Percentiles rank a stretch among this genome's conserved stretches.
Conservation (phyloP, 805 yeast species). For the Candida golubevii region DNA sequence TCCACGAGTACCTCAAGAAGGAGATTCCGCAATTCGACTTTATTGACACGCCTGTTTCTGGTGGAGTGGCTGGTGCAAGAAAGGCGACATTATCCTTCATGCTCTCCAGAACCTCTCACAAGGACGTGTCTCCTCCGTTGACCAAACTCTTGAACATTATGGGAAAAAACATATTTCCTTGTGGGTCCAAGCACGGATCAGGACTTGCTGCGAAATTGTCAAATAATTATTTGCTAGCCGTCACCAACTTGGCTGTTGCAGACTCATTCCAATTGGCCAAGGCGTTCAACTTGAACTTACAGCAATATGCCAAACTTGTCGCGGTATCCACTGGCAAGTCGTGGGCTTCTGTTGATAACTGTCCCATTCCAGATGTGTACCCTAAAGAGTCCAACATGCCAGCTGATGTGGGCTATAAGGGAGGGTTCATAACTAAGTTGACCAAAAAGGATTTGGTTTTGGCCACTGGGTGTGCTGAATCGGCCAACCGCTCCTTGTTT, state of each 20-base stretch:
- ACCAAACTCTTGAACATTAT: conserved; percentile 31
- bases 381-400: conserved; percentile 39
- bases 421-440: conserved; percentile 48
- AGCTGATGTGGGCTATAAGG: conserved; percentile 40
- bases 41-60: conserved; percentile 54
- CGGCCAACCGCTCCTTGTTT: conserved; percentile 32
- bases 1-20: conserved; percentile 32
- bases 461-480: conserved; percentile 36
- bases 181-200: conserved; percentile 45
- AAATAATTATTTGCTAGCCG: conserved; percentile 50
- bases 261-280: conserved; percentile 53
- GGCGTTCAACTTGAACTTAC: conserved; percentile 44
- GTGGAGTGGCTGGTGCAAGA: conserved; percentile 52
- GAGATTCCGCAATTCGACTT: conserved; percentile 38
- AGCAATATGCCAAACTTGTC: conserved; percentile 45
- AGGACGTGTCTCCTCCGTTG: conserved; percentile 29
- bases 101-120: conserved; percentile 38
- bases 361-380: conserved; percentile 48
- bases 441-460: conserved; percentile 42
- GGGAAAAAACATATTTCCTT: conserved; percentile 48
- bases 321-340: conserved; percentile 50
- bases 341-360: conserved; percentile 53
- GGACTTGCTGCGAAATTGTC: conserved; percentile 54
- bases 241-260: conserved; percentile 50
- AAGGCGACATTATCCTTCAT: conserved; percentile 50